phyloP scores from a whole-genome alignment of 306 rosid species.

The Sophora flavescens region DNA sequence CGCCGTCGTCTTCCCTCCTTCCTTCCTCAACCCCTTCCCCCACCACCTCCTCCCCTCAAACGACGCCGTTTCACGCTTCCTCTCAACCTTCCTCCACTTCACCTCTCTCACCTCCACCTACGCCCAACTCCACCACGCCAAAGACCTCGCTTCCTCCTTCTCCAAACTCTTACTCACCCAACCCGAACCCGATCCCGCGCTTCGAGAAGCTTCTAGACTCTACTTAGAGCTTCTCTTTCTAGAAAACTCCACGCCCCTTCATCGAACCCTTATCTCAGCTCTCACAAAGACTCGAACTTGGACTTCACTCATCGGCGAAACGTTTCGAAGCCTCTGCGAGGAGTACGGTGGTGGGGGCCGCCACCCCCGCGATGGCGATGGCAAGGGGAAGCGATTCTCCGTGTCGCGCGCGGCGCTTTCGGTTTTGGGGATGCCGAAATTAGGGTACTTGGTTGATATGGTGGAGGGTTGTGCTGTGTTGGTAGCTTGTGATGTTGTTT shows the following conservation, averaged over 20 bases:
- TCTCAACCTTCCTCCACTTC: constrained; percentile 50
- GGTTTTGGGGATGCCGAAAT: constrained; percentile 78
- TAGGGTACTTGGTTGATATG: constrained; percentile 69
- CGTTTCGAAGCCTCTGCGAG: constrained; percentile 61
- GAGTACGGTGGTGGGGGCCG: constrained; percentile 41
- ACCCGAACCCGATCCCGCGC: constrained; percentile 32
- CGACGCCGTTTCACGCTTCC: constrained; percentile 52
- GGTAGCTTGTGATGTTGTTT: constrained; percentile 65
- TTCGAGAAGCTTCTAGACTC: constrained; percentile 52
- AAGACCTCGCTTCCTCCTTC: constrained; percentile 65
- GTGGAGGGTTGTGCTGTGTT: constrained; percentile 73
- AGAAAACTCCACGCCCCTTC: constrained; percentile 78
- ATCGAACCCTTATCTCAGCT: constrained; percentile 68
- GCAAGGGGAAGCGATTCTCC: constrained; percentile 61
- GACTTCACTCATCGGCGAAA: constrained; percentile 46
- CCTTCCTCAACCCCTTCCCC: constrained; percentile 54
- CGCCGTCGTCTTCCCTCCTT: constrained; percentile 74
- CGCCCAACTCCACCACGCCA: constrained; percentile 69
- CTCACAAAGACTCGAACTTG: constrained; percentile 61
- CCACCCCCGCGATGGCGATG: constrained; percentile 44
- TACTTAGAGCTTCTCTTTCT: constrained; percentile 77
- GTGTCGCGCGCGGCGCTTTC: constrained; percentile 78
- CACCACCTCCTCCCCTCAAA: constrained; percentile 33
- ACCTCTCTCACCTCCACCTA: constrained; percentile 69
- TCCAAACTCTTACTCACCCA: constrained; percentile 45